phyloP scores from a whole-genome alignment of 148 eudicot genomes.

The Camellia lanceoleosa region DNA sequence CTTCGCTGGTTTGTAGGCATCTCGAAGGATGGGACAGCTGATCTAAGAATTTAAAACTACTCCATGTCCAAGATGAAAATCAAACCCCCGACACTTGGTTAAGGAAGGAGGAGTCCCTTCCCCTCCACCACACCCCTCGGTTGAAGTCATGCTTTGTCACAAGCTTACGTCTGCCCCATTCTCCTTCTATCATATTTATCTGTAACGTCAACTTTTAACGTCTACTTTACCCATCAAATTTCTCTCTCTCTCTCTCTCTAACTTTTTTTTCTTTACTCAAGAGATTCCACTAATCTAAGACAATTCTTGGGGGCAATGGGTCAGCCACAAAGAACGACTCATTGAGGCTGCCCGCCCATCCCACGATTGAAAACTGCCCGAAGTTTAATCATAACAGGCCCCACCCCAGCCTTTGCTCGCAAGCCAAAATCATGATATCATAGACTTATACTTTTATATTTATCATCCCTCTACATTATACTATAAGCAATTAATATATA shows the following conservation, averaged over 20 bases:
- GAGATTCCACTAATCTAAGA: background rate
- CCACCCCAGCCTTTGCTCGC: slow-evolving; percentile 44
- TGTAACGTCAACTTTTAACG: background rate
- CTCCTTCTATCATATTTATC: background rate
- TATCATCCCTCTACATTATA: too few species aligned
- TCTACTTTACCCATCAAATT: background rate
- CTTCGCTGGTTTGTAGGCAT: too few species aligned
- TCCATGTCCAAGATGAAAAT: too few species aligned
- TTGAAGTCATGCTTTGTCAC: background rate
- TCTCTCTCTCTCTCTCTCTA: slow-evolving; percentile 1
- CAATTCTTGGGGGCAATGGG: too few species aligned
- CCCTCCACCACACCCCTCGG: too few species aligned
- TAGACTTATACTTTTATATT: background rate
- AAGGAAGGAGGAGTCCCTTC: too few species aligned
- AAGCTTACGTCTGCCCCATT: background rate
- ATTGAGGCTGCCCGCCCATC: slow-evolving; percentile 26
- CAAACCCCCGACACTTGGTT: too few species aligned
- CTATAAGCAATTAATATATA: too few species aligned
- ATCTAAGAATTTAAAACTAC: too few species aligned
- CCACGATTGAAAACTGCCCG: slow-evolving; percentile 37
- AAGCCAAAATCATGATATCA: slow-evolving; percentile 48
- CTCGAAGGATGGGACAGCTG: too few species aligned
- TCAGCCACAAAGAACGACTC: background rate
- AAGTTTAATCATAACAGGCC: slow-evolving; percentile 49
- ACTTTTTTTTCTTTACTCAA: background rate